Conservation (phyloP, 2,329 filamentous ascomycete species). For the Epichloe glyceriae region DNA sequence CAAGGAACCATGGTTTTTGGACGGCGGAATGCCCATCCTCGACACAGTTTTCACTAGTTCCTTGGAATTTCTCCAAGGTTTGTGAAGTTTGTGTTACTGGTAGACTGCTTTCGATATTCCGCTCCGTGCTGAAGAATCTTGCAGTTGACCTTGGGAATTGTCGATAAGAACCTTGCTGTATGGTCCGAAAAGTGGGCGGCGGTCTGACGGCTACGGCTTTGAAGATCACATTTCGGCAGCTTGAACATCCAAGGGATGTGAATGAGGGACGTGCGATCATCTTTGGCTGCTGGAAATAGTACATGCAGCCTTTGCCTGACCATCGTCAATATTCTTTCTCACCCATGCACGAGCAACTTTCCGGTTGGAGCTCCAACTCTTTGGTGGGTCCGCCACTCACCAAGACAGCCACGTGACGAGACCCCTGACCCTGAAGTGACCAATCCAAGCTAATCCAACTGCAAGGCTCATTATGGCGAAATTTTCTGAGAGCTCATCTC, state of each 20-base stretch:
- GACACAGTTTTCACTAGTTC: conserved; percentile 12
- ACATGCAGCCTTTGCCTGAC: background rate
- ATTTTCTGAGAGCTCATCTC: conserved; percentile 15
- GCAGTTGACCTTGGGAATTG: conserved; percentile 10
- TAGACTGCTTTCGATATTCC: conserved; percentile 10
- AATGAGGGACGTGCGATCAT: conserved; percentile 20
- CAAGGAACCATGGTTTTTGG: conserved; percentile 69
- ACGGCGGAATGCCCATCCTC: background rate
- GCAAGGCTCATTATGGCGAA: conserved; percentile 9
- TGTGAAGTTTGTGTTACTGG: conserved; percentile 6
- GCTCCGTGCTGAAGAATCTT: conserved; percentile 13
- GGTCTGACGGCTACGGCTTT: conserved; percentile 16
- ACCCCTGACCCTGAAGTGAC: background rate
- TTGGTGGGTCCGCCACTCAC: background rate
- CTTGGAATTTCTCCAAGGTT: conserved; percentile 12
- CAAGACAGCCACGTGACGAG: conserved; percentile 7
- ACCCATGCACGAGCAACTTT: background rate
- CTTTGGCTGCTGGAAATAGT: background rate
- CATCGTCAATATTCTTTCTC: background rate
- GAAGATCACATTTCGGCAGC: conserved; percentile 18
- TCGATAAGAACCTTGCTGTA: conserved; percentile 11
- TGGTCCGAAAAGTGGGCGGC: conserved; percentile 12
- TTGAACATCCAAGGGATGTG: conserved; percentile 17
- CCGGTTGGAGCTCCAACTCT: conserved; percentile 1
- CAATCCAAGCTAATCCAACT: conserved; percentile 5